Conservation (phyloP, 257 asterid genomes). For the Solanum chaucha region DNA sequence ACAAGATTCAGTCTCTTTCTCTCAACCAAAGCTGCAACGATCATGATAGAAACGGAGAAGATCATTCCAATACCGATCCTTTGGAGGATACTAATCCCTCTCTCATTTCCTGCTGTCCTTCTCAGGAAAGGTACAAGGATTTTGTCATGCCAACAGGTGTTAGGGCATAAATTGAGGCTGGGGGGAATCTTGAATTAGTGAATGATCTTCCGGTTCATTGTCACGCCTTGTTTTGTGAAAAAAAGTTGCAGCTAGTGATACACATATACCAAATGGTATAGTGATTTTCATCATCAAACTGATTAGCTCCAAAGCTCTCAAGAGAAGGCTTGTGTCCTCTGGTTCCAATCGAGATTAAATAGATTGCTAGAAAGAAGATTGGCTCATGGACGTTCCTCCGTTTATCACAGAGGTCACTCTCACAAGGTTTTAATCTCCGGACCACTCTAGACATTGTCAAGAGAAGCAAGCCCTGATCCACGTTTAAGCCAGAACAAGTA, state of each 20-base stretch:
- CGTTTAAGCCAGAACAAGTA: not conserved
- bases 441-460: constrained; percentile 55
- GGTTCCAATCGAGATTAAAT: constrained; percentile 68
- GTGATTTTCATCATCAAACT: constrained; percentile 74
- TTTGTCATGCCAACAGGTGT: constrained; percentile 66
- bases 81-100: constrained; percentile 56
- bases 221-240: constrained; percentile 50
- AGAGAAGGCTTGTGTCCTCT: constrained; percentile 86
- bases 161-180: constrained; percentile 55
- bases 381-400: constrained; percentile 39
- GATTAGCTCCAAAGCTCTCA: constrained; percentile 96
- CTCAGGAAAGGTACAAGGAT: constrained; percentile 54
- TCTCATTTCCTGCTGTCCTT: constrained; percentile 35
- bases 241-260: constrained; percentile 40
- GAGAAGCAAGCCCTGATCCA: constrained; percentile 59
- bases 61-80: constrained; percentile 70
- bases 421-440: constrained; percentile 51
- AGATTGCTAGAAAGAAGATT: constrained; percentile 60
- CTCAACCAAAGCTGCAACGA: constrained; percentile 55
- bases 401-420: constrained; percentile 3
- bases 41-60: constrained; percentile 44
- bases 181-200: constrained; percentile 38
- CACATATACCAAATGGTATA: constrained; percentile 49
- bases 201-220: constrained; percentile 27
- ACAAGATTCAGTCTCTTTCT: constrained; percentile 24